phyloP scores from a whole-genome alignment of 116 monocot genomes.

The Cymodocea nodosa region DNA sequence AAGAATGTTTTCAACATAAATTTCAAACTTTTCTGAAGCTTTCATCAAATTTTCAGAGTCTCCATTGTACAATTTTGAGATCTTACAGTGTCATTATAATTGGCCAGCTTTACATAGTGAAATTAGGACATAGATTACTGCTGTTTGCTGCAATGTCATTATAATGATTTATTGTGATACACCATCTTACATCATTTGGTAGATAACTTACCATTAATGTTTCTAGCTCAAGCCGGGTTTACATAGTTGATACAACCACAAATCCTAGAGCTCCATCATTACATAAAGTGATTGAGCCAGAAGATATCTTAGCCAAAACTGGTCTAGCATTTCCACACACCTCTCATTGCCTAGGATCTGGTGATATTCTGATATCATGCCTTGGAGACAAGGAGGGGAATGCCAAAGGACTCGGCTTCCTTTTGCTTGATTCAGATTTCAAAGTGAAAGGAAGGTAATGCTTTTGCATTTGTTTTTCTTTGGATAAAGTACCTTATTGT shows the following conservation, averaged over 20 bases:
- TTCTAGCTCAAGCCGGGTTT: slow-evolving; percentile 43
- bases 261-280: slow-evolving; percentile 48
- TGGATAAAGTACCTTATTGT: too few species aligned
- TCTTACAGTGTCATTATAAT: too few species aligned
- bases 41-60: too few species aligned
- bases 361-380: slow-evolving; percentile 56
- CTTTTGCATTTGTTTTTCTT: not conserved
- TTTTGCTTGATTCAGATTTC: slow-evolving; percentile 54
- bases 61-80: too few species aligned
- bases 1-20: too few species aligned
- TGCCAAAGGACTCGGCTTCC: slow-evolving; percentile 40
- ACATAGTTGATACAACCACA: slow-evolving; percentile 36
- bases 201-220: not conserved
- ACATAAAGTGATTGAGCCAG: slow-evolving; percentile 34
- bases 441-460: slow-evolving; percentile 63
- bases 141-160: not conserved
- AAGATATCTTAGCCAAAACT: slow-evolving; percentile 33
- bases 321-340: slow-evolving; percentile 57
- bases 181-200: not conserved
- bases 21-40: too few species aligned
- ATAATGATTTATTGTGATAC: not conserved
- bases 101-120: too few species aligned
- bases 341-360: slow-evolving; percentile 52
- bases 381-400: slow-evolving; percentile 56
- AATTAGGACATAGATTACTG: too few species aligned